These are phyloP conservation scores for Nasturtium officinale DNA, from an alignment of 345 rosid genomes.

Conservation along the genomic window DNA sequence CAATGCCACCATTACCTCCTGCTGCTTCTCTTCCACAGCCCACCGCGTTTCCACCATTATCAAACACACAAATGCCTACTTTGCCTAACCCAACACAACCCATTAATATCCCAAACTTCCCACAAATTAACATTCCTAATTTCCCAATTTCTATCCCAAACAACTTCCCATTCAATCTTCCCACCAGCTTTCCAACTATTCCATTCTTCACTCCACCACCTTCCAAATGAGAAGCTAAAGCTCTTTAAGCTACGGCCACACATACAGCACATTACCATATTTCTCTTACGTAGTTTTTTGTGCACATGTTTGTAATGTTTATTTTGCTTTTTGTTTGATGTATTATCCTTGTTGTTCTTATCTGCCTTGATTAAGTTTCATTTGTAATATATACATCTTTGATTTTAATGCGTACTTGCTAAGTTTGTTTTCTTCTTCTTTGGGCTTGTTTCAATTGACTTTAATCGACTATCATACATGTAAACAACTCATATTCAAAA, in stretches of 20 bases:
- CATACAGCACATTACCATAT: not conserved
- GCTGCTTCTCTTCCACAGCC: conserved; percentile 32
- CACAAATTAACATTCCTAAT: conserved; percentile 39
- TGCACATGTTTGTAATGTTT: conserved; percentile 29
- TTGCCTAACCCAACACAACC: conserved; percentile 39
- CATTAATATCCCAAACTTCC: conserved; percentile 39
- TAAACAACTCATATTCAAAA: too few relatives aligned
- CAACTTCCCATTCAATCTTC: conserved; percentile 41
- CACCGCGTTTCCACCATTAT: conserved; percentile 32
- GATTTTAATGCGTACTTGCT: not conserved
- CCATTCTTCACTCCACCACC: conserved; percentile 46
- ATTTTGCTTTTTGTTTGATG: conserved; percentile 15
- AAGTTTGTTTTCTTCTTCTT: not conserved
- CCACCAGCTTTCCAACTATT: conserved; percentile 33
- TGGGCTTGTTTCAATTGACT: not conserved
- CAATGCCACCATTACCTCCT: conserved; percentile 11
- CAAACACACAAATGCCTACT: conserved; percentile 28
- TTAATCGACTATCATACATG: too few relatives aligned
- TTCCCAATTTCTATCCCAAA: conserved; percentile 36
- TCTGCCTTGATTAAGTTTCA: not conserved
- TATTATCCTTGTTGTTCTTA: not conserved
- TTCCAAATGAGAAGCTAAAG: conserved; percentile 34
- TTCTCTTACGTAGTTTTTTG: conserved; percentile 6
- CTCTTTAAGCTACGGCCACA: conserved; percentile 15
- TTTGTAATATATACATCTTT: conserved; percentile 8